Conservation (phyloP, 2,329 filamentous ascomycete species). For the Ophiostoma tasmaniense region DNA sequence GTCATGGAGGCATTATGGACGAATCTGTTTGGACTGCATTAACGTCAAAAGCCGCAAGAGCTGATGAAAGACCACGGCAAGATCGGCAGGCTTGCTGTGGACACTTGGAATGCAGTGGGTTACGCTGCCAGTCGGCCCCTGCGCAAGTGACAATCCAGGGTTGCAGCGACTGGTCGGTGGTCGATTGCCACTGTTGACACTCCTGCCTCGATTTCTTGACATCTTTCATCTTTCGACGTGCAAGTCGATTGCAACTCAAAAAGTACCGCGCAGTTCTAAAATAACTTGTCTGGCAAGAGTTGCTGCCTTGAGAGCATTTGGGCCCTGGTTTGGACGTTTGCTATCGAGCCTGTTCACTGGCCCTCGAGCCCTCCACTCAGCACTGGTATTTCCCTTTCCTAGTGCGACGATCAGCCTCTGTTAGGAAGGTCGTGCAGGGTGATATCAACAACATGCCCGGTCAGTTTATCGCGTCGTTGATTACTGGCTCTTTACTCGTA, state of each 20-base stretch:
- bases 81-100: neutral
- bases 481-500: too few species aligned
- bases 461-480: neutral
- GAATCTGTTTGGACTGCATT: too few species aligned
- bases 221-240: neutral
- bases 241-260: too few species aligned
- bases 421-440: constrained; percentile 4
- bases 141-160: neutral
- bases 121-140: neutral
- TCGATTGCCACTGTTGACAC: neutral
- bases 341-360: neutral
- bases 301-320: neutral
- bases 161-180: neutral
- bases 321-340: neutral
- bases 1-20: too few species aligned
- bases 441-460: constrained; percentile 1
- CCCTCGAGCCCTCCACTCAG: neutral
- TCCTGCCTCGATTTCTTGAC: neutral
- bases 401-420: neutral
- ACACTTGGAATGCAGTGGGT: neutral
- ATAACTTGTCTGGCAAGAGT: neutral
- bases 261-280: neutral
- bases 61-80: neutral
- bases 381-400: neutral
- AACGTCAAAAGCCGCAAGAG: too few species aligned